Conservation (phyloP, 2,329 filamentous ascomycete genomes). For the Colletotrichum liriopes region DNA sequence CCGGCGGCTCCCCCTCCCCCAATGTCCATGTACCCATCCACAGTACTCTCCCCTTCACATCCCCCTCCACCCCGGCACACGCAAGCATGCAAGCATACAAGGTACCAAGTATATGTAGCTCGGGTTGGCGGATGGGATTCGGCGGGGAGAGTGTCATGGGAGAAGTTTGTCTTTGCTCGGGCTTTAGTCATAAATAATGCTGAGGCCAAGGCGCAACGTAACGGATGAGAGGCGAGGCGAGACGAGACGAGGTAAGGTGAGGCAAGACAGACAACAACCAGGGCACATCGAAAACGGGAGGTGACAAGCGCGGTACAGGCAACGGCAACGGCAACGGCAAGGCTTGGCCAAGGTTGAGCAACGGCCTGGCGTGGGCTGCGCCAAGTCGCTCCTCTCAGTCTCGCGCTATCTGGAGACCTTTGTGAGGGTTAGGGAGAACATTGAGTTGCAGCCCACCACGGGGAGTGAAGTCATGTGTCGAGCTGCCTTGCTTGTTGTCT, state of each 20-base stretch:
- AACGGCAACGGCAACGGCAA: slow-evolving; percentile 9
- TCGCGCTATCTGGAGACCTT: not conserved
- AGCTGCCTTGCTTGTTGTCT: not conserved
- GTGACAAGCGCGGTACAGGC: slow-evolving; percentile 15
- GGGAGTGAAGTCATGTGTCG: not conserved
- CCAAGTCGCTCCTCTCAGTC: no score
- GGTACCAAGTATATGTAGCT: slow-evolving; percentile 10
- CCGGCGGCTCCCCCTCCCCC: slow-evolving; percentile 16
- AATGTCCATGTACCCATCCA: slow-evolving; percentile 1
- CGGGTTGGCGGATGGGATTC: slow-evolving; percentile 9
- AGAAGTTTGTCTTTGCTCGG: slow-evolving; percentile 26
- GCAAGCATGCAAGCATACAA: not conserved
- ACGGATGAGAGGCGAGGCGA: slow-evolving; percentile 18
- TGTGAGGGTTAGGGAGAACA: not conserved
- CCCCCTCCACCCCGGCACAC: slow-evolving; percentile 4
- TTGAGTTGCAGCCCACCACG: not conserved
- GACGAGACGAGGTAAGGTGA: not conserved
- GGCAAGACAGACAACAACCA: not conserved
- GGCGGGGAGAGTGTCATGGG: slow-evolving; percentile 13
- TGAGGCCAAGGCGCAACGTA: slow-evolving; percentile 28
- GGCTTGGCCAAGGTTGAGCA: not conserved
- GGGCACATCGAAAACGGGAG: slow-evolving; percentile 4
- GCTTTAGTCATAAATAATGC: slow-evolving; percentile 29
- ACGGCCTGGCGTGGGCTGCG: not conserved
- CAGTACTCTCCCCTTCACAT: not conserved